Percentiles rank a stretch among this genome's conserved stretches.
These are phyloP conservation scores for Apostasia shenzhenica DNA, from an alignment of 106 monocot species.

Conservation along the genomic window DNA sequence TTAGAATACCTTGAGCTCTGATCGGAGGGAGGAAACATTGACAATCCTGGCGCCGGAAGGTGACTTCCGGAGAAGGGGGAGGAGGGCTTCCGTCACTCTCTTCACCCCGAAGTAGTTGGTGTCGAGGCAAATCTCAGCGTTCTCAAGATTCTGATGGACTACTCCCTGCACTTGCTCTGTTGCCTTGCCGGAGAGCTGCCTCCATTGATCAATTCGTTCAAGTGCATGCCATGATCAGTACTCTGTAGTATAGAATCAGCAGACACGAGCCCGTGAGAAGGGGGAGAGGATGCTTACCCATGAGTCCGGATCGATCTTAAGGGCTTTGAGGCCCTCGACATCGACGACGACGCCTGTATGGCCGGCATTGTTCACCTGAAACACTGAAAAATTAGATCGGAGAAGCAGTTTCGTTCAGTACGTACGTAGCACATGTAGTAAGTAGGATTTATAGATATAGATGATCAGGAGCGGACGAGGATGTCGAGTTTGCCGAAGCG, in stretches of 20 bases:
- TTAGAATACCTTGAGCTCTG: constrained; percentile 37
- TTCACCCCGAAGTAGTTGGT: constrained; percentile 71
- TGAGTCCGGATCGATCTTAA: constrained; percentile 35
- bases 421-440: constrained; percentile 9
- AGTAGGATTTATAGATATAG: too few relatives aligned
- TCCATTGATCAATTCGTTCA: neutral
- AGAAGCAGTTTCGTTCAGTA: too few relatives aligned
- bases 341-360: constrained; percentile 34
- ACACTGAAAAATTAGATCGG: too few relatives aligned
- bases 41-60: constrained; percentile 46
- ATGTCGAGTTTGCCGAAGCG: constrained; percentile 56
- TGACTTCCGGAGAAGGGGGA: constrained; percentile 63
- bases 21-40: constrained; percentile 57
- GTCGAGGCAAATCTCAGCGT: constrained; percentile 42
- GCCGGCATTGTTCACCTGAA: constrained; percentile 33
- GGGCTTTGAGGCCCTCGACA: constrained; percentile 32
- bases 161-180: constrained; percentile 29
- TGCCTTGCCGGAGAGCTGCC: constrained; percentile 58
- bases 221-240: too few relatives aligned
- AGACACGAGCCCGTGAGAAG: neutral
- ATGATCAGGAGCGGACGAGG: constrained; percentile 13
- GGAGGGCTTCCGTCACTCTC: constrained; percentile 59
- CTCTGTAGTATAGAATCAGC: too few relatives aligned
- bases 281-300: constrained; percentile 23
- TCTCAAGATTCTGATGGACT: constrained; percentile 37